A percentile compares a stretch with the other conserved stretches of the same genome.
Conservation (phyloP, 805 yeast genomes). For the Saccharomycopsis sp. region DNA sequence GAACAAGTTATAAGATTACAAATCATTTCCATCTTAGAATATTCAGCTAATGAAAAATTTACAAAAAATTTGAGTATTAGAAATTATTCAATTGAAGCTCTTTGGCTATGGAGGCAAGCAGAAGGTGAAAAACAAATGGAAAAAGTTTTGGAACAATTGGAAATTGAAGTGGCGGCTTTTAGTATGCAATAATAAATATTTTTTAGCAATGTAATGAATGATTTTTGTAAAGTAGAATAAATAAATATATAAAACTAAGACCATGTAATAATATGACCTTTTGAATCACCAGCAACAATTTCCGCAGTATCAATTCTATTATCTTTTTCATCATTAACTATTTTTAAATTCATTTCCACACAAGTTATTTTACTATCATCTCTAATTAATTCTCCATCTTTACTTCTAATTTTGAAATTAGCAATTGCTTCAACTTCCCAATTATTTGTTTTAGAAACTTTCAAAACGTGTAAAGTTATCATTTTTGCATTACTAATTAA, state of each 20-base stretch:
- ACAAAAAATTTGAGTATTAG: constrained; percentile 64
- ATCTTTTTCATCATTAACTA: constrained; percentile 27
- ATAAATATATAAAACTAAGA: constrained; percentile 17
- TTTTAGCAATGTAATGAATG: background rate
- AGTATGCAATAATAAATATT: no score
- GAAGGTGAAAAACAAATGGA: constrained; percentile 3
- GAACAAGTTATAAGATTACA: constrained; percentile 53
- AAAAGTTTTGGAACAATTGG: no score
- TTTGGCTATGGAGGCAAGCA: constrained; percentile 73
- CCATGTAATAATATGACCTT: constrained; percentile 44
- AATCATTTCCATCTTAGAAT: constrained; percentile 54
- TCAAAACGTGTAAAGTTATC: constrained; percentile 18
- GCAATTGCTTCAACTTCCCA: constrained; percentile 22
- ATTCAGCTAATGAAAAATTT: constrained; percentile 53
- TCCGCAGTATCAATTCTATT: constrained; percentile 29
- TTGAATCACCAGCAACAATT: constrained; percentile 42
- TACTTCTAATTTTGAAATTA: constrained; percentile 20
- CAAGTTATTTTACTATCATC: constrained; percentile 22
- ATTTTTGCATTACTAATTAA: constrained; percentile 29
- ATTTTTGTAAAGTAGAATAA: no score
- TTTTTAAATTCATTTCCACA: constrained; percentile 26
- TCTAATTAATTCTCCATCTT: constrained; percentile 14
- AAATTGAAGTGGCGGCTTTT: no score
- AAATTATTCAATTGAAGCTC: constrained; percentile 78
- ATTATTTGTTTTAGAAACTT: constrained; percentile 23